phyloP scores from a whole-genome alignment of 441 rosid species.

The Corymbia citriodora region DNA sequence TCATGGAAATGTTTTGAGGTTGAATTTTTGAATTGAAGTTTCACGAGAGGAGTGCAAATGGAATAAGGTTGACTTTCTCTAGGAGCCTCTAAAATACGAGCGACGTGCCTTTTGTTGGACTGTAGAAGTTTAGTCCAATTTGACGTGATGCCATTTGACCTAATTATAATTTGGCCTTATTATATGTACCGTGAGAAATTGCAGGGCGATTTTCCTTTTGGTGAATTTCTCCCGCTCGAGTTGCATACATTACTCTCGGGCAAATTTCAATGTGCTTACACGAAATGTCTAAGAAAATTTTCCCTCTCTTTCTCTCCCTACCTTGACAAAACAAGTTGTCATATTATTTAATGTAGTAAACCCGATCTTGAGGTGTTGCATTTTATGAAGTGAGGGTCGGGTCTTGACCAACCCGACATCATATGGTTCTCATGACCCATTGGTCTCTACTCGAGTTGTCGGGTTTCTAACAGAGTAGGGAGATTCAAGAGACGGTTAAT shows the following conservation, averaged over 20 bases:
- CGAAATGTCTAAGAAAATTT: not conserved
- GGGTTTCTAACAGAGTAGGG: not conserved
- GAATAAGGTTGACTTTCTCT: not conserved
- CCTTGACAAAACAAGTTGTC: not conserved
- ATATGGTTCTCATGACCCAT: not conserved
- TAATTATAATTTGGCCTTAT: not conserved
- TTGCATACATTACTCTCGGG: not conserved
- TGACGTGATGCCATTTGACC: not conserved
- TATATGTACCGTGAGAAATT: not conserved
- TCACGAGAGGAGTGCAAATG: not conserved
- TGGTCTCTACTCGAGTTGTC: not conserved
- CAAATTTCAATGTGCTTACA: not conserved
- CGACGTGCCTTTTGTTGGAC: not conserved
- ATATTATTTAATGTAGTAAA: not conserved
- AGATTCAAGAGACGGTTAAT: not conserved
- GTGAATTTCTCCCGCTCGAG: not conserved
- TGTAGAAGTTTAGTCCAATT: not conserved
- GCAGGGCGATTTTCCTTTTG: not conserved
- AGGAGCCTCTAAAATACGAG: not conserved
- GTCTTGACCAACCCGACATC: no score
- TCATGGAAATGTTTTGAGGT: accelerated
- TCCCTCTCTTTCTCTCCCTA: not conserved
- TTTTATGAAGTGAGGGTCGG: no score
- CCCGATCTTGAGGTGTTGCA: not conserved
- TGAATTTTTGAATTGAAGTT: not conserved